phyloP scores from a whole-genome alignment of 2,329 filamentous ascomycete species.

The Arthrobotrys musiformis region DNA sequence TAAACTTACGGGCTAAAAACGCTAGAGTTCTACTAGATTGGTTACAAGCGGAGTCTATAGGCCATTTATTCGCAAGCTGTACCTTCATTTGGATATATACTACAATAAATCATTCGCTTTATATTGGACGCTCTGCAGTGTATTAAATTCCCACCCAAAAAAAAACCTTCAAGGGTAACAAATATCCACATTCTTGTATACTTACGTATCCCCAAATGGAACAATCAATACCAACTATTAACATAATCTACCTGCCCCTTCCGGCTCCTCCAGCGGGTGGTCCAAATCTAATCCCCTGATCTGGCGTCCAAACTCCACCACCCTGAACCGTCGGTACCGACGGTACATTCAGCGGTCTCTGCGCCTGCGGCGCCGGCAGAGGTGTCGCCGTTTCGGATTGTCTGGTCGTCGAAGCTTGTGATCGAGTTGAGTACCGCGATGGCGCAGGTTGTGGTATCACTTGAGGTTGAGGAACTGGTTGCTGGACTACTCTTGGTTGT shows the following conservation, averaged over 20 bases:
- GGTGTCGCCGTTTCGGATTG: slow-evolving; percentile 66
- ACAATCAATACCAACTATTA: too few species aligned
- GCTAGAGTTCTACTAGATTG: too few species aligned
- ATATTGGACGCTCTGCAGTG: slow-evolving; percentile 12
- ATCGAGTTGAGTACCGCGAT: slow-evolving; percentile 68
- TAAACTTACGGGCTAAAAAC: too few species aligned
- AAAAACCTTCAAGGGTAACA: neutral
- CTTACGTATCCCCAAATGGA: too few species aligned
- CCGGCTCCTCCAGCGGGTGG: slow-evolving; percentile 61
- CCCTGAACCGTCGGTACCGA: slow-evolving; percentile 64
- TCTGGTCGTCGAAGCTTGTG: slow-evolving; percentile 67
- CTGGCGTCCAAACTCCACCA: slow-evolving; percentile 77
- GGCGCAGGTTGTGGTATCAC: slow-evolving; percentile 59
- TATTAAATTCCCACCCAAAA: neutral
- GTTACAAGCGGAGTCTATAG: too few species aligned
- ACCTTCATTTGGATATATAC: too few species aligned
- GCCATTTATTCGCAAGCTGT: too few species aligned
- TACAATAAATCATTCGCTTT: neutral
- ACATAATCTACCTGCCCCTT: slow-evolving; percentile 30
- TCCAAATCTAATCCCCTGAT: slow-evolving; percentile 82
- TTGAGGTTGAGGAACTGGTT: slow-evolving; percentile 57
- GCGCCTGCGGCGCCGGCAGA: slow-evolving; percentile 69
- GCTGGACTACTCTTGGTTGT: slow-evolving; percentile 62
- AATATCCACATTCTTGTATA: too few species aligned
- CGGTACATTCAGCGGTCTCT: slow-evolving; percentile 60